Evolutionary conservation across 164 flowering plant species (phyloP).

Genomic region (Liriodendron chinense): DNA sequence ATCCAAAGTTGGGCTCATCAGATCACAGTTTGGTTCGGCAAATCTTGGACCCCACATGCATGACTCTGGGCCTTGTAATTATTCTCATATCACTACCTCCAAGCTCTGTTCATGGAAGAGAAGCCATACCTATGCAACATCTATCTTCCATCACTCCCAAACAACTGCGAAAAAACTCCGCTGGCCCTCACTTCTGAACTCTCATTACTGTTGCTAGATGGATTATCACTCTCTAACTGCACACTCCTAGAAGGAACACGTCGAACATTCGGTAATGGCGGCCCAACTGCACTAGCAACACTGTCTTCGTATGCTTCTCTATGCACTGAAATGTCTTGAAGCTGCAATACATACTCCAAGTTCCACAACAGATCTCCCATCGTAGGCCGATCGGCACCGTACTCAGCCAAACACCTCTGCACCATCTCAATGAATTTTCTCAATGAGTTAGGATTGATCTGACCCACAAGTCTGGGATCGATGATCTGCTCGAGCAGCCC

Average conservation of each 20-base stretch:
- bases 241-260: neutral
- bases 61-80: too few species aligned
- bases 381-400: constrained; percentile 65
- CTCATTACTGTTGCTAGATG: neutral
- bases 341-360: constrained; percentile 59
- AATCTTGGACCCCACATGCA: too few species aligned
- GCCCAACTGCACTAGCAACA: neutral
- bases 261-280: neutral
- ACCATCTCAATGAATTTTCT: constrained; percentile 63
- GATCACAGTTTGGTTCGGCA: too few species aligned
- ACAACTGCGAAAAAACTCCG: neutral
- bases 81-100: too few species aligned
- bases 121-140: too few species aligned
- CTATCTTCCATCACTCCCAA: neutral
- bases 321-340: constrained; percentile 45
- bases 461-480: constrained; percentile 26
- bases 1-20: too few species aligned
- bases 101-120: neutral
- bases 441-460: constrained; percentile 37
- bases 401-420: constrained; percentile 73
- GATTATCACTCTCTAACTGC: neutral
- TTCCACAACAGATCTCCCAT: constrained; percentile 86
- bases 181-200: neutral
- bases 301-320: constrained; percentile 8
- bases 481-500: constrained; percentile 27